A percentile compares a stretch with the other conserved stretches of the same genome.
These are phyloP conservation scores for Cicer arietinum DNA, from an alignment of 306 rosid species.

Conservation along the genomic window DNA sequence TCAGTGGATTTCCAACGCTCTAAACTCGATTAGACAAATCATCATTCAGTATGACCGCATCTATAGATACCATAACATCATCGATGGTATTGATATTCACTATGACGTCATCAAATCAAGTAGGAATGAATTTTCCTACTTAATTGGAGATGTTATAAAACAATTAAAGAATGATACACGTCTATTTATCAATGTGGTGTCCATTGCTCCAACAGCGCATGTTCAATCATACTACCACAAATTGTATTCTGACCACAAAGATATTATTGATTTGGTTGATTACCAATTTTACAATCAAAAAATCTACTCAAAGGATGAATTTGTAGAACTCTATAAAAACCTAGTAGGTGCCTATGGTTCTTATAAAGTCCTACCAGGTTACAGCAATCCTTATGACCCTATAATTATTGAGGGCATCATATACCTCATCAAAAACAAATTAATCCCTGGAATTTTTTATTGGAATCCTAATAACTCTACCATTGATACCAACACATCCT, in stretches of 20 bases:
- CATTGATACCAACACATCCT: too few species aligned
- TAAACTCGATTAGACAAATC: not conserved
- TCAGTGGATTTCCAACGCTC: not conserved
- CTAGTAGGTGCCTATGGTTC: not conserved
- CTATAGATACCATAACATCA: not conserved
- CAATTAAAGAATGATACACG: not conserved
- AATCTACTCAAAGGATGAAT: not conserved
- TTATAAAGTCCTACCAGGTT: not conserved
- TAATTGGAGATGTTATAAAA: not conserved
- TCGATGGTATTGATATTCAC: slow-evolving; percentile 5
- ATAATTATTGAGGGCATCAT: not conserved
- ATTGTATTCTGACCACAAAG: not conserved
- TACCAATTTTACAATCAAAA: not conserved
- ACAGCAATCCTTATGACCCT: not conserved
- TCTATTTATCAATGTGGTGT: not conserved
- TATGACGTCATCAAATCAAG: not conserved
- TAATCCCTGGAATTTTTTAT: not conserved
- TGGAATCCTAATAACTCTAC: not conserved
- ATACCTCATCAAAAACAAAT: not conserved
- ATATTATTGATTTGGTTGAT: not conserved
- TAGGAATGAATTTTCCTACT: not conserved
- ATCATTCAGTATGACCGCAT: not conserved
- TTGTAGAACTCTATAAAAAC: not conserved
- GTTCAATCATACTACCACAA: not conserved
- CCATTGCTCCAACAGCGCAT: not conserved